Evolutionary conservation across 176 grass and related monocot genomes (phyloP).

Genomic region (Carex kokanica): DNA sequence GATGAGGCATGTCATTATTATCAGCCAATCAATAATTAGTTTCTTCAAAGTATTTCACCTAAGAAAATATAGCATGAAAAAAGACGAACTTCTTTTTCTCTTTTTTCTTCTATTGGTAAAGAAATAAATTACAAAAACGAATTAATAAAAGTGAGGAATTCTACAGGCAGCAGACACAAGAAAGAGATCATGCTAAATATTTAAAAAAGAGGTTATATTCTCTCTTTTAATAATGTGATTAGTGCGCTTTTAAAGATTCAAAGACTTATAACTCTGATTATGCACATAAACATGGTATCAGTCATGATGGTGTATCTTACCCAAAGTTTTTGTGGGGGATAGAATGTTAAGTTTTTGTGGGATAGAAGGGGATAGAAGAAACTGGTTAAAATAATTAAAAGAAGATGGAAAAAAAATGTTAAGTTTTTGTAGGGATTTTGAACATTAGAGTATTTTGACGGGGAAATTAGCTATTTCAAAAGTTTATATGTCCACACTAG

Average conservation of each 20-base stretch:
- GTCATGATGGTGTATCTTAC: no score
- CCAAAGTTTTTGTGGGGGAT: no score
- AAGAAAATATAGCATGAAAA: not conserved
- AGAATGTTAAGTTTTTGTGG: no score
- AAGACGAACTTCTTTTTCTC: not conserved
- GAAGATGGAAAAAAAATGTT: no score
- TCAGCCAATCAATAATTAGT: not conserved
- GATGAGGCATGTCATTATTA: no score
- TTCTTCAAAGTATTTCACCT: not conserved
- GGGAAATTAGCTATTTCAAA: no score
- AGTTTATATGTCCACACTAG: no score
- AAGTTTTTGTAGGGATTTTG: no score
- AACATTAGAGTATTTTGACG: no score
- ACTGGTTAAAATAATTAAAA: no score
- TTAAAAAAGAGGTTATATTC: not conserved
- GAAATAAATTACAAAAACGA: not conserved
- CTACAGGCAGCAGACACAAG: not conserved
- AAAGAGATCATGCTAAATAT: not conserved
- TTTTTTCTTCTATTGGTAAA: not conserved
- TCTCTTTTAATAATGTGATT: not conserved
- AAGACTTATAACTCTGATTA: not conserved
- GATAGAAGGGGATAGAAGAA: no score
- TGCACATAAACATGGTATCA: not conserved
- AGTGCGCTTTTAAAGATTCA: not conserved
- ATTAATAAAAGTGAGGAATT: not conserved